Conservation (phyloP, 2,329 filamentous ascomycete genomes). For the Monilinia laxa region DNA sequence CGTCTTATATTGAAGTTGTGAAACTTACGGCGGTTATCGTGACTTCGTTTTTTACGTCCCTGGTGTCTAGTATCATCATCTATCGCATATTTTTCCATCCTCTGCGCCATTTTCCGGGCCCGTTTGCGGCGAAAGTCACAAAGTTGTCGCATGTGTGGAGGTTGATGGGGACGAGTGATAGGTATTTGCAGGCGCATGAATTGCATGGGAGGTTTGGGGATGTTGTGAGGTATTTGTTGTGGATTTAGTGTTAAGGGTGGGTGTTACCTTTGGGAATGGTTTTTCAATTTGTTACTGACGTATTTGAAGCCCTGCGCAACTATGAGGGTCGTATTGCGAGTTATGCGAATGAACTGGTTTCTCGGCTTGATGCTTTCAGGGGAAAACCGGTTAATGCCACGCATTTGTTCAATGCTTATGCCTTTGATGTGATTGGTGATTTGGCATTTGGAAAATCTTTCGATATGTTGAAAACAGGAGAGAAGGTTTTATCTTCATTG, state of each 20-base stretch:
- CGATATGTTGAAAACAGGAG: constrained; percentile 29
- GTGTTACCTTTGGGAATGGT: too few relatives aligned
- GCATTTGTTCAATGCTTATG: constrained; percentile 33
- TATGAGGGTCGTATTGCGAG: constrained; percentile 32
- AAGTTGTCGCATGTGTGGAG: constrained; percentile 31
- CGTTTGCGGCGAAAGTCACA: constrained; percentile 28
- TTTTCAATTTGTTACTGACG: background rate
- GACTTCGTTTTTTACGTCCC: constrained; percentile 1
- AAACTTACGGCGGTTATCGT: background rate
- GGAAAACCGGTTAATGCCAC: constrained; percentile 31
- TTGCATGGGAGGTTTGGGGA: constrained; percentile 34
- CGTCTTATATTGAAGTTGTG: background rate
- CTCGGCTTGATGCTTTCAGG: constrained; percentile 22
- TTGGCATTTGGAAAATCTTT: constrained; percentile 36
- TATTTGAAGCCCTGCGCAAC: constrained; percentile 28
- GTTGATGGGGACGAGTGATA: constrained; percentile 23
- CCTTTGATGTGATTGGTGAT: constrained; percentile 38
- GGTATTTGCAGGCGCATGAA: constrained; percentile 24
- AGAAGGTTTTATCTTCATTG: constrained; percentile 5
- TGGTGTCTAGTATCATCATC: constrained; percentile 47
- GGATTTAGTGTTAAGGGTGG: constrained; percentile 28
- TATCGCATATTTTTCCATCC: constrained; percentile 52
- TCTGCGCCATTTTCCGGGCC: constrained; percentile 38
- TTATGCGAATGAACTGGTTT: constrained; percentile 28
- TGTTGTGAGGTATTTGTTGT: constrained; percentile 28